phyloP scores from a whole-genome alignment of 2,329 filamentous ascomycete species.

The Bimuria novae-zelandiae region DNA sequence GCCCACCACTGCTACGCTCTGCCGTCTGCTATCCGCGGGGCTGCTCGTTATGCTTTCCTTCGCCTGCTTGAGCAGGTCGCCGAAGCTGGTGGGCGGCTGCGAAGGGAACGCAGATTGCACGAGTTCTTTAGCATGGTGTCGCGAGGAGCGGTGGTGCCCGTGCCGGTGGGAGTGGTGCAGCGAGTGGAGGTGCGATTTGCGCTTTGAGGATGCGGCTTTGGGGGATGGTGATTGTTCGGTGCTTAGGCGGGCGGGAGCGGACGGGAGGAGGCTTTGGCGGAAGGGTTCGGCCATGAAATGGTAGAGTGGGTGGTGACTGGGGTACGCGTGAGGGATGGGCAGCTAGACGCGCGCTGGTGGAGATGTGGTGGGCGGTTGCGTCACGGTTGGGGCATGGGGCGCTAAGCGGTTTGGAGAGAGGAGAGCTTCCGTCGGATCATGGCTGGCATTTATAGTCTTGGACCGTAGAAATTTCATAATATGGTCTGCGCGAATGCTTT shows the following conservation, averaged over 20 bases:
- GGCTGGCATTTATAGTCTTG: too few relatives aligned
- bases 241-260: conserved; percentile 31
- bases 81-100: conserved; percentile 51
- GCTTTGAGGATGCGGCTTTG: conserved; percentile 21
- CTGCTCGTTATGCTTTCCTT: conserved; percentile 37
- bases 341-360: not conserved
- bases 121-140: conserved; percentile 48
- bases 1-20: conserved; percentile 26
- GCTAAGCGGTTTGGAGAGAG: too few relatives aligned
- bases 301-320: not conserved
- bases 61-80: conserved; percentile 47
- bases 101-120: conserved; percentile 52
- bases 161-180: conserved; percentile 38
- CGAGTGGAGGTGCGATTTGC: conserved; percentile 33
- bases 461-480: too few relatives aligned
- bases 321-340: not conserved
- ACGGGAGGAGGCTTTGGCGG: conserved; percentile 31
- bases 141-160: conserved; percentile 33
- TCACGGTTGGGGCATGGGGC: too few relatives aligned
- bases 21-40: conserved; percentile 29
- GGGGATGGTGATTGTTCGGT: conserved; percentile 23
- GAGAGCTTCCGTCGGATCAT: too few relatives aligned
- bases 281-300: conserved; percentile 18
- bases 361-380: too few relatives aligned
- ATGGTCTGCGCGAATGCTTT: too few relatives aligned